These are phyloP conservation scores for Hypoxylon sp. DNA, from an alignment of 2,329 filamentous ascomycete species.

Conservation along the genomic window DNA sequence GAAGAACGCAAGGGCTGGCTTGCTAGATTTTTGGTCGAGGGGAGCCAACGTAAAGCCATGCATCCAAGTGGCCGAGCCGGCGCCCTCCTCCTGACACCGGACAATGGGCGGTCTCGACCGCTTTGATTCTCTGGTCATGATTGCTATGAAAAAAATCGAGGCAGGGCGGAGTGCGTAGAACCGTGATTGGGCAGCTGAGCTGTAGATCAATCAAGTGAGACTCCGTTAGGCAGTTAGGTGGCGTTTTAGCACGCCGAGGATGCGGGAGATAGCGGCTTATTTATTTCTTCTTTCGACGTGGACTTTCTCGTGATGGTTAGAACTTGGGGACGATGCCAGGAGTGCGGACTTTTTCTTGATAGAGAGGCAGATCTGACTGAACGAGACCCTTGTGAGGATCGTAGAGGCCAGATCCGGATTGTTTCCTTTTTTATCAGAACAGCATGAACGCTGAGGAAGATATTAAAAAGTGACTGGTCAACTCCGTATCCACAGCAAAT, in stretches of 20 bases:
- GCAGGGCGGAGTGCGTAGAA: slow-evolving; percentile 44
- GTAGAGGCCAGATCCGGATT: slow-evolving; percentile 16
- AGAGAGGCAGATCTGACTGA: slow-evolving; percentile 15
- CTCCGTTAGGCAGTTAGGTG: slow-evolving; percentile 51
- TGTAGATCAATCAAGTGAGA: slow-evolving; percentile 52
- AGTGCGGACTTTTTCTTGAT: slow-evolving; percentile 44
- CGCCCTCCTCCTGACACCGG: slow-evolving; percentile 40
- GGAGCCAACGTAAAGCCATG: slow-evolving; percentile 43
- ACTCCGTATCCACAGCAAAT: slow-evolving; percentile 41
- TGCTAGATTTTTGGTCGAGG: slow-evolving; percentile 37
- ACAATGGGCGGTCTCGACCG: slow-evolving; percentile 49
- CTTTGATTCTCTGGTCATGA: slow-evolving; percentile 48
- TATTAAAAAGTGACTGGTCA: slow-evolving; percentile 42
- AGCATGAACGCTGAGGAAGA: slow-evolving; percentile 13
- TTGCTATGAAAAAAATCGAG: slow-evolving; percentile 48
- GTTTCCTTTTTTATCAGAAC: slow-evolving; percentile 16
- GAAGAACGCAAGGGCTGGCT: slow-evolving; percentile 48
- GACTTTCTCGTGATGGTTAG: slow-evolving; percentile 34
- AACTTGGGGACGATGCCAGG: slow-evolving; percentile 23
- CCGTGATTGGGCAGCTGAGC: slow-evolving; percentile 51
- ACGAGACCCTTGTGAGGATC: slow-evolving; percentile 31
- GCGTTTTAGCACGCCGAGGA: slow-evolving; percentile 47
- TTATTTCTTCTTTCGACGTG: slow-evolving; percentile 40
- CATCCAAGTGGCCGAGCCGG: slow-evolving; percentile 43
- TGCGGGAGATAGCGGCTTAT: slow-evolving; percentile 43